These are phyloP conservation scores for Symbiodinium pilosum DNA, from an alignment of 73 alveolate genomes.

Conservation along the genomic window DNA sequence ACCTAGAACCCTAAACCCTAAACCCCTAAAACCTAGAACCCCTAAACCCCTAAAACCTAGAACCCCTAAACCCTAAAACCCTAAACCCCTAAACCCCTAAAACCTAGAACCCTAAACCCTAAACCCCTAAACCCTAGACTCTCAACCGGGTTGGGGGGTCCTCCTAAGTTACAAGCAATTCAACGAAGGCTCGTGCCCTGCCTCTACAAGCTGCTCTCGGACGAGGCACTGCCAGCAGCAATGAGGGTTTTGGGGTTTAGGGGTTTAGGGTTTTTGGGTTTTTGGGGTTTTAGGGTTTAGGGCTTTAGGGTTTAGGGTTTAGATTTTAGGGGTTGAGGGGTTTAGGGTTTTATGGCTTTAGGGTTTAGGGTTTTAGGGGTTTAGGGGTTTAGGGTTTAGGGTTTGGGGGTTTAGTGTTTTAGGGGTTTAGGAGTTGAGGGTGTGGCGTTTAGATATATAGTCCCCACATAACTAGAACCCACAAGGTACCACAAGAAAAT, in stretches of 20 bases:
- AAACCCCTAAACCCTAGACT: no score
- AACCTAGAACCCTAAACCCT: no score
- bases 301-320: background rate
- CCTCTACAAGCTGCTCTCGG: slow-evolving; percentile 34
- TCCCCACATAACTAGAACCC: no score
- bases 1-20: background rate
- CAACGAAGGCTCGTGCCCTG: slow-evolving; percentile 33
- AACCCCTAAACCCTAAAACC: background rate
- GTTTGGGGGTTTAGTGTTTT: no score
- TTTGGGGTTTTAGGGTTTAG: background rate
- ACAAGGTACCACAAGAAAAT: no score
- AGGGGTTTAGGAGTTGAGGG: no score
- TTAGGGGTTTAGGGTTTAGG: no score
- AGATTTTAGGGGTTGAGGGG: background rate
- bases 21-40: background rate
- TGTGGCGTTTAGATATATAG: no score
- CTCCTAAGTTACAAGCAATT: no score
- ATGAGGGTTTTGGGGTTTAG: background rate
- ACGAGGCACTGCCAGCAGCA: background rate
- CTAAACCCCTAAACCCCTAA: background rate
- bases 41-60: no score
- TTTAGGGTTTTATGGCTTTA: no score
- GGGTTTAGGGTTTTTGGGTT: background rate
- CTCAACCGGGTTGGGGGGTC: no score
- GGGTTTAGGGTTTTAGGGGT: background rate